Percentiles rank a stretch among this genome's conserved stretches.
Conservation (phyloP, 2,329 filamentous ascomycete genomes). For the Fusarium anthophilum region DNA sequence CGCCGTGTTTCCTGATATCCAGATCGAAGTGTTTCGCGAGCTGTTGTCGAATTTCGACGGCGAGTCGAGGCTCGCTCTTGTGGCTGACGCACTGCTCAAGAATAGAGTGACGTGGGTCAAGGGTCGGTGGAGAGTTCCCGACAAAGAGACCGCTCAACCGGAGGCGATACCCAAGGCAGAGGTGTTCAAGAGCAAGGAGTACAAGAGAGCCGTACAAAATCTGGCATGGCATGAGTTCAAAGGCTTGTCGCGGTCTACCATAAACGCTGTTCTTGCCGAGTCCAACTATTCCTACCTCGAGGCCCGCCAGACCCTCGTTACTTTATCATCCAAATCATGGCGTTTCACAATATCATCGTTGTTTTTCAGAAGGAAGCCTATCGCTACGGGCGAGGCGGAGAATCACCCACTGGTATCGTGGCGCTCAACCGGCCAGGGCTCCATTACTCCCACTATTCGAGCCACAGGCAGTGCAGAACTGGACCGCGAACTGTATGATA, state of each 20-base stretch:
- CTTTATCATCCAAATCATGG: conserved; percentile 79
- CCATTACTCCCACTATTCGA: conserved; percentile 68
- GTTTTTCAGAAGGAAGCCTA: conserved; percentile 71
- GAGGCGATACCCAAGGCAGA: conserved; percentile 66
- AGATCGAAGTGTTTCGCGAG: conserved; percentile 83
- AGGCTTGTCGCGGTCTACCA: conserved; percentile 75
- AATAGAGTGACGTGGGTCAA: conserved; percentile 75
- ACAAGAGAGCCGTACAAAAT: conserved; percentile 74
- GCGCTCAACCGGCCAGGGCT: conserved; percentile 65
- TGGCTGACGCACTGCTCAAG: conserved; percentile 80
- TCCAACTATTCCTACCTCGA: conserved; percentile 82
- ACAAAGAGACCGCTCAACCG: conserved; percentile 46
- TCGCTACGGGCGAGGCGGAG: conserved; percentile 63
- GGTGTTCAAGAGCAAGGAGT: conserved; percentile 72
- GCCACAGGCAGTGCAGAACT: conserved; percentile 72
- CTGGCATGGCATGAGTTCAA: conserved; percentile 80
- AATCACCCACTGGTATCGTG: conserved; percentile 71
- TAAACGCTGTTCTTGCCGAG: conserved; percentile 82
- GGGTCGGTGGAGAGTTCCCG: conserved; percentile 67
- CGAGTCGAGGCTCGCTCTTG: conserved; percentile 79
- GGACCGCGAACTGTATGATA: conserved; percentile 68
- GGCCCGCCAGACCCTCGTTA: conserved; percentile 74
- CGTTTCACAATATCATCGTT: conserved; percentile 76
- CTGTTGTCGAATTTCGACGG: conserved; percentile 79
- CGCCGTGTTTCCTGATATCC: conserved; percentile 81